Conservation (phyloP, 2,329 filamentous ascomycete genomes). For the Byssochlamys sp. region DNA sequence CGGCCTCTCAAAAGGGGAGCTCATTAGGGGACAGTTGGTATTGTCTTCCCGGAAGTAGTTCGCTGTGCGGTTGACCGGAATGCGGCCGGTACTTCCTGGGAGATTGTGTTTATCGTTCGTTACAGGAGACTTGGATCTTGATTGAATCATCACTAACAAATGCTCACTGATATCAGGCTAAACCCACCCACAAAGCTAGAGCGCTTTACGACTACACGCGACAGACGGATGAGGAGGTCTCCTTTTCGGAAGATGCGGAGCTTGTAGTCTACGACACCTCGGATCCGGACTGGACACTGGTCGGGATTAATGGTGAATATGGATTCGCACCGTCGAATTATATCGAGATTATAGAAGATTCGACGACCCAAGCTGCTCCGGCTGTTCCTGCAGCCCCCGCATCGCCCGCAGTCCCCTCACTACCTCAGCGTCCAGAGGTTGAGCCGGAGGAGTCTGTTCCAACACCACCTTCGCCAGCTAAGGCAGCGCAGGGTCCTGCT, state of each 20-base stretch:
- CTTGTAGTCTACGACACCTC: constrained; percentile 80
- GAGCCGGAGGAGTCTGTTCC: constrained; percentile 13
- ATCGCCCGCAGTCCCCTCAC: constrained; percentile 34
- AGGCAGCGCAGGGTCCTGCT: constrained; percentile 44
- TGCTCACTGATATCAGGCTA: constrained; percentile 41
- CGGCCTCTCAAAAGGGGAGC: background rate
- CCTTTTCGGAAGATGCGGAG: constrained; percentile 78
- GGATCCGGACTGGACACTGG: constrained; percentile 93
- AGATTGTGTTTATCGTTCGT: background rate
- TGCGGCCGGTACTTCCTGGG: background rate
- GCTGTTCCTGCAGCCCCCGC: constrained; percentile 27
- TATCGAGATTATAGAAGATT: constrained; percentile 58
- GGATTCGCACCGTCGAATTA: constrained; percentile 96
- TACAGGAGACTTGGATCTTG: background rate
- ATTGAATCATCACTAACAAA: background rate
- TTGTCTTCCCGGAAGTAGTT: background rate
- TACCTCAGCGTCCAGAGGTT: constrained; percentile 23
- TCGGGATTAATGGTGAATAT: constrained; percentile 73
- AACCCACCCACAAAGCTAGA: constrained; percentile 61
- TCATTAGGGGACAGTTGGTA: background rate
- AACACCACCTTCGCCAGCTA: constrained; percentile 28
- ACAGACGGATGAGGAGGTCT: constrained; percentile 95
- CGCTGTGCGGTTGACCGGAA: background rate
- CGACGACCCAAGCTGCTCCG: constrained; percentile 15
- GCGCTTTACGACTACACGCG: constrained; percentile 97